Evolutionary conservation across 139 green algal genomes (phyloP).

Genomic region (Auxenochlorella pyrenoidosa): DNA sequence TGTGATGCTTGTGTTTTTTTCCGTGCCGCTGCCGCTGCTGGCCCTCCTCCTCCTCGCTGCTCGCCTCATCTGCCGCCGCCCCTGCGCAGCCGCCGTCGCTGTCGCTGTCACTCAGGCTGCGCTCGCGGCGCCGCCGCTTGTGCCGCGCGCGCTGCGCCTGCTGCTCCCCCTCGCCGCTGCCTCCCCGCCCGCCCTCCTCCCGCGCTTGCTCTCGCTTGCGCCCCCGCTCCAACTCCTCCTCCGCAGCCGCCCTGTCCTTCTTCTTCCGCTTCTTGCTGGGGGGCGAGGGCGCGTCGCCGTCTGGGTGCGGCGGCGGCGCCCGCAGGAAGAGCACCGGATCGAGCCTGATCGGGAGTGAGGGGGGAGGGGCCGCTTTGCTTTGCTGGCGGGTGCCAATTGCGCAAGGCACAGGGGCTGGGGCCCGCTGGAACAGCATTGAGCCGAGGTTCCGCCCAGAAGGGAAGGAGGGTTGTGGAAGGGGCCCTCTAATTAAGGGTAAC

Average conservation of each 20-base stretch:
- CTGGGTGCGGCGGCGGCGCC: not conserved
- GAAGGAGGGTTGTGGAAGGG: no score
- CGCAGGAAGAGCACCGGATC: conserved; percentile 56
- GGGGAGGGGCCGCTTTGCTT: no score
- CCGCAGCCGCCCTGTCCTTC: not conserved
- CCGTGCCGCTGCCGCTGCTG: not conserved
- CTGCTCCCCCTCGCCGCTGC: not conserved
- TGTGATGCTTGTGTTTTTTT: conserved; percentile 24
- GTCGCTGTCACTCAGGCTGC: conserved; percentile 27
- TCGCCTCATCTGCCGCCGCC: not conserved
- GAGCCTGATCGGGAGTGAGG: conserved; percentile 8
- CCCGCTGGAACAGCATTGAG: no score
- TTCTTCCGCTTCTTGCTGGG: conserved; percentile 1
- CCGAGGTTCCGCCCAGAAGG: no score
- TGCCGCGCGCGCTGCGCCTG: not conserved
- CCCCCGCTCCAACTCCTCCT: not conserved
- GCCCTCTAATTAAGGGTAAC: no score
- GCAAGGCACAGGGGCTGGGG: no score
- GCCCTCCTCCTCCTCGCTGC: not conserved
- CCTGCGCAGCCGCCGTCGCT: not conserved
- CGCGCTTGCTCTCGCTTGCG: not conserved
- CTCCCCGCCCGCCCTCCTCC: not conserved
- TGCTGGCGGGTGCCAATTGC: no score
- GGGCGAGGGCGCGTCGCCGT: not conserved
- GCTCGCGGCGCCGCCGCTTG: conserved; percentile 31